Conservation (phyloP, 2,329 filamentous ascomycete species). For the Arthrobotrys iridis region DNA sequence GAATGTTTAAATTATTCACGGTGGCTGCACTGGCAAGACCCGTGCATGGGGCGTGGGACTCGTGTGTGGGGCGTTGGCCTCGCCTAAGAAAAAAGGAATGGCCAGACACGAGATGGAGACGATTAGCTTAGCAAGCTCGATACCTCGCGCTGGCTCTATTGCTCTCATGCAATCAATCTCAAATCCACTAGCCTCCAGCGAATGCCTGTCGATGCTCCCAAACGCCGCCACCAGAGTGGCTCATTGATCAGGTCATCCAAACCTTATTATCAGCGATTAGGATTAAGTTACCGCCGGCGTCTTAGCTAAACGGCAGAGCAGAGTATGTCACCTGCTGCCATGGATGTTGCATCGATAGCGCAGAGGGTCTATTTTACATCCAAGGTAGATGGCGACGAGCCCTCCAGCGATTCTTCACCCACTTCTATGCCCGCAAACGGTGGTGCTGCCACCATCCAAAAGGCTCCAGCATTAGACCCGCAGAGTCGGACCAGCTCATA, state of each 20-base stretch:
- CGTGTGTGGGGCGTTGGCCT: not conserved
- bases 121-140: not conserved
- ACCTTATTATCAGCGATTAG: constrained; percentile 21
- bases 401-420: constrained; percentile 41
- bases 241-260: constrained; percentile 46
- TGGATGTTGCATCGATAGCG: constrained; percentile 45
- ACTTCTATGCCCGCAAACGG: constrained; percentile 14
- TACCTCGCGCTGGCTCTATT: not conserved
- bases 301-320: not conserved
- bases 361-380: constrained; percentile 45
- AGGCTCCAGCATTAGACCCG: constrained; percentile 22
- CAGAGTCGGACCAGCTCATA: constrained; percentile 47
- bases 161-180: constrained; percentile 4
- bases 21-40: too few species aligned
- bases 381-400: constrained; percentile 48
- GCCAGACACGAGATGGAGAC: not conserved
- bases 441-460: not conserved
- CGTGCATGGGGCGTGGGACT: too few species aligned
- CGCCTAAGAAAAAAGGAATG: not conserved
- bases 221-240: constrained; percentile 39
- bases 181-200: constrained; percentile 4
- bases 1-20: too few species aligned
- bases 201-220: constrained; percentile 21
- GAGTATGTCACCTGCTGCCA: constrained; percentile 10
- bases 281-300: not conserved